Evolutionary conservation across 2,329 filamentous ascomycete genomes (phyloP).

Genomic region (Neoascochyta sp.): DNA sequence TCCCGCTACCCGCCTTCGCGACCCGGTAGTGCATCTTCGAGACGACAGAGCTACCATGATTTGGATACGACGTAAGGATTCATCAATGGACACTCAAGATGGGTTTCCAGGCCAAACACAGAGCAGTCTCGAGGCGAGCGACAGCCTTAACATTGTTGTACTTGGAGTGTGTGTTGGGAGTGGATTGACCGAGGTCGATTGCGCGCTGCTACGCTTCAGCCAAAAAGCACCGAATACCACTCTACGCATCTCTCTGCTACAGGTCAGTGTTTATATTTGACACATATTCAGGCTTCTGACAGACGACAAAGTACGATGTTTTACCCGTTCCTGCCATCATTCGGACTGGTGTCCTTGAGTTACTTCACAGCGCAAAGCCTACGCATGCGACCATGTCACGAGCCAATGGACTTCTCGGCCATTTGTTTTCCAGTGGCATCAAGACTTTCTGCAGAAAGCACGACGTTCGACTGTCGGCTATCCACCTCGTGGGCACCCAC

Average conservation of each 20-base stretch:
- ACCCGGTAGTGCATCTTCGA: too few relatives aligned
- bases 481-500: conserved; percentile 58
- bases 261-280: conserved; percentile 13
- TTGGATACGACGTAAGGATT: conserved; percentile 15
- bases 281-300: too few relatives aligned
- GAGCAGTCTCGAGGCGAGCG: conserved; percentile 2
- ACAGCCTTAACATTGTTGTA: conserved; percentile 49
- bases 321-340: conserved; percentile 52
- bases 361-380: too few relatives aligned
- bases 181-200: conserved; percentile 57
- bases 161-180: conserved; percentile 55
- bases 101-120: not conserved
- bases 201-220: conserved; percentile 55
- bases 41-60: too few relatives aligned
- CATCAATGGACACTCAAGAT: conserved; percentile 9
- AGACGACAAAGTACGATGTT: conserved; percentile 54
- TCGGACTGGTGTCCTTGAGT: conserved; percentile 56
- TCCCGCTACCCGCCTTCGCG: too few relatives aligned
- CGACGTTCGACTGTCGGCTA: conserved; percentile 42
- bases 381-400: too few relatives aligned
- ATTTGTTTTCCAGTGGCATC: conserved; percentile 52
- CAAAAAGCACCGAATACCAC: conserved; percentile 51
- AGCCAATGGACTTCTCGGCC: conserved; percentile 53
- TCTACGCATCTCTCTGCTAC: conserved; percentile 55
- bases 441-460: conserved; percentile 49